phyloP scores from a whole-genome alignment of 2,329 filamentous ascomycete species.

The Venturia oleaginea region DNA sequence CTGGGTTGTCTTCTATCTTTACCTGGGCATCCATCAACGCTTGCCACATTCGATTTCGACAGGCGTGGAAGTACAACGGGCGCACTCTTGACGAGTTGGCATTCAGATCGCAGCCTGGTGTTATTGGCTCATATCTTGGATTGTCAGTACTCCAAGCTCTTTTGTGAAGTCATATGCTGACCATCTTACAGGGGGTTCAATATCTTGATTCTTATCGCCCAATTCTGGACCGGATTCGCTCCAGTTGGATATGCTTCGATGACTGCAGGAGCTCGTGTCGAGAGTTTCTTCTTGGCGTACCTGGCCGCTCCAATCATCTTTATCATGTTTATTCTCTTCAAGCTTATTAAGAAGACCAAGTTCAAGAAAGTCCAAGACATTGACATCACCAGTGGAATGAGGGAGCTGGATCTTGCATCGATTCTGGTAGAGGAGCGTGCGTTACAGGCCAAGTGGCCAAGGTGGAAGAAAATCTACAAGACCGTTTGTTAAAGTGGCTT shows the following conservation, averaged over 20 bases:
- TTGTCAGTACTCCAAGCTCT: slow-evolving; percentile 3
- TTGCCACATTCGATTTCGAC: slow-evolving; percentile 56
- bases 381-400: slow-evolving; percentile 8
- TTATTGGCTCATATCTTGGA: slow-evolving; percentile 72
- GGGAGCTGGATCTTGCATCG: slow-evolving; percentile 18
- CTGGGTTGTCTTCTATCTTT: slow-evolving; percentile 64
- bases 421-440: slow-evolving; percentile 10
- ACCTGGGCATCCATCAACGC: slow-evolving; percentile 64
- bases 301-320: slow-evolving; percentile 27
- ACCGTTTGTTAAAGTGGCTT: slow-evolving; percentile 34
- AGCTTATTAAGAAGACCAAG: slow-evolving; percentile 17
- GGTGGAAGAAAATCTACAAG: slow-evolving; percentile 41
- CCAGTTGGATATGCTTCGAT: slow-evolving; percentile 52
- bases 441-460: slow-evolving; percentile 28
- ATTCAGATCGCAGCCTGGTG: slow-evolving; percentile 69
- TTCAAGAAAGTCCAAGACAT: slow-evolving; percentile 18
- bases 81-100: slow-evolving; percentile 66
- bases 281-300: slow-evolving; percentile 24
- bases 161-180: slow-evolving; percentile 15
- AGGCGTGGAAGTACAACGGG: slow-evolving; percentile 52
- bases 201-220: slow-evolving; percentile 63
- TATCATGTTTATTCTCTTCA: slow-evolving; percentile 24
- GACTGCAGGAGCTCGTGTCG: slow-evolving; percentile 18
- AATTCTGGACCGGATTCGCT: slow-evolving; percentile 81
- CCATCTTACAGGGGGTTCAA: slow-evolving; percentile 48